Conservation (phyloP, 2,329 filamentous ascomycete species). For the Epichloe hybrida region DNA sequence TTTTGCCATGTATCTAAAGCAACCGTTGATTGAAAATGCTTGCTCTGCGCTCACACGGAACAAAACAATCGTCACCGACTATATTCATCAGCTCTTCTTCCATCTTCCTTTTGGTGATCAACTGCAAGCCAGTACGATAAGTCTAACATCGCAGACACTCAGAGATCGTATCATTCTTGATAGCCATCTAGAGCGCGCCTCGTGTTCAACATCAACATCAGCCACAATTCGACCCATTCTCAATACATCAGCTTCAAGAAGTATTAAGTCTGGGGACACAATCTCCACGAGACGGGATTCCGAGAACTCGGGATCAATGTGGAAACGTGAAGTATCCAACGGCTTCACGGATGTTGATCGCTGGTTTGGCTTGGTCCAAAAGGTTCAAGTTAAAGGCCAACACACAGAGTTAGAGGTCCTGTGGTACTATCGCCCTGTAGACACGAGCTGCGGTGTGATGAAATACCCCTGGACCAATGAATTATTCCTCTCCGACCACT, state of each 20-base stretch:
- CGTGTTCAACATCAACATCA: neutral
- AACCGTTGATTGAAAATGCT: constrained; percentile 1
- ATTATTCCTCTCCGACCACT: no score
- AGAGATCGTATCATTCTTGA: constrained; percentile 16
- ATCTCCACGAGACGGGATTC: constrained; percentile 34
- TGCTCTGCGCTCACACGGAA: constrained; percentile 3
- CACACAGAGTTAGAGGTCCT: constrained; percentile 46
- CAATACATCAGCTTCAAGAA: constrained; percentile 3
- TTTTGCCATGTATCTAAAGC: constrained; percentile 20
- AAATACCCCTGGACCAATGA: constrained; percentile 52
- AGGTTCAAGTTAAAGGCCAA: constrained; percentile 24
- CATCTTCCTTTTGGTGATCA: constrained; percentile 45
- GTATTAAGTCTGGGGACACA: constrained; percentile 32
- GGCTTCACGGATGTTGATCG: constrained; percentile 31
- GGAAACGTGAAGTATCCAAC: constrained; percentile 36
- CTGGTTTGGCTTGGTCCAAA: constrained; percentile 62
- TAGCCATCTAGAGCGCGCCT: constrained; percentile 14
- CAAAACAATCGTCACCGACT: constrained; percentile 56
- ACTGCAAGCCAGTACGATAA: constrained; percentile 26
- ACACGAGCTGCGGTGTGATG: constrained; percentile 56
- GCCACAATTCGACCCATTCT: neutral
- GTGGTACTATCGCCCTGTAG: constrained; percentile 59
- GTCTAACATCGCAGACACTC: constrained; percentile 13
- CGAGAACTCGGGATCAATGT: constrained; percentile 35
- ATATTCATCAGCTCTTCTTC: constrained; percentile 50